Percentiles rank a stretch among this genome's conserved stretches.
Conservation (phyloP, 2,329 filamentous ascomycete genomes). For the Arthroderma sp. region DNA sequence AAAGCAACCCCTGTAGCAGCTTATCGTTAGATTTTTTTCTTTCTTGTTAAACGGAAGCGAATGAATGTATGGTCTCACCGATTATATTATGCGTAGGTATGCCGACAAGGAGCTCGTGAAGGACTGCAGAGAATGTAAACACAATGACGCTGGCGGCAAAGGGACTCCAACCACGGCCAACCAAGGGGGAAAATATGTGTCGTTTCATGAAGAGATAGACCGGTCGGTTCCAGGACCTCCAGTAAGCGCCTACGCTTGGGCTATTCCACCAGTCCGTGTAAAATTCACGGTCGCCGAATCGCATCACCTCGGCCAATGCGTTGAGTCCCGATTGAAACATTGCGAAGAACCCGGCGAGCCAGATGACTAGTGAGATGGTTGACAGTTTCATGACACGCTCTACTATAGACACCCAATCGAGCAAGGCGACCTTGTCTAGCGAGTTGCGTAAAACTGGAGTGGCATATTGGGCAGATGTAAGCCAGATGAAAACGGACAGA, state of each 20-base stretch:
- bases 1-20: slow-evolving; percentile 66
- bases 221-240: slow-evolving; percentile 95
- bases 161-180: slow-evolving; percentile 68
- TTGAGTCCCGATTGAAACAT: slow-evolving; percentile 90
- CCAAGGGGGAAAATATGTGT: slow-evolving; percentile 79
- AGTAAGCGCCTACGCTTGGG: slow-evolving; percentile 72
- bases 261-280: slow-evolving; percentile 99
- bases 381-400: slow-evolving; percentile 90
- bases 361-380: slow-evolving; percentile 89
- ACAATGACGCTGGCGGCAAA: slow-evolving; percentile 62
- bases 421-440: slow-evolving; percentile 67
- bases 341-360: slow-evolving; percentile 95
- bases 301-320: slow-evolving; percentile 75
- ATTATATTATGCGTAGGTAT: slow-evolving; percentile 90
- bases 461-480: slow-evolving; percentile 86
- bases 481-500: slow-evolving; percentile 84
- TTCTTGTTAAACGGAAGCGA: background rate
- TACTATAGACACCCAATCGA: slow-evolving; percentile 68
- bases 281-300: slow-evolving; percentile 85
- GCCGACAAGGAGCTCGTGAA: slow-evolving; percentile 87
- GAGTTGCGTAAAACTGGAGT: slow-evolving; percentile 82
- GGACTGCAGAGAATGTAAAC: slow-evolving; percentile 73
- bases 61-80: slow-evolving; percentile 37
- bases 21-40: background rate
- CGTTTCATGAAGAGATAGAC: slow-evolving; percentile 94